Evolutionary conservation across 768 basidiomycete species (phyloP), one percentile per base, ranked within the genome.

Genomic region (Kwoniella europaea): DNA sequence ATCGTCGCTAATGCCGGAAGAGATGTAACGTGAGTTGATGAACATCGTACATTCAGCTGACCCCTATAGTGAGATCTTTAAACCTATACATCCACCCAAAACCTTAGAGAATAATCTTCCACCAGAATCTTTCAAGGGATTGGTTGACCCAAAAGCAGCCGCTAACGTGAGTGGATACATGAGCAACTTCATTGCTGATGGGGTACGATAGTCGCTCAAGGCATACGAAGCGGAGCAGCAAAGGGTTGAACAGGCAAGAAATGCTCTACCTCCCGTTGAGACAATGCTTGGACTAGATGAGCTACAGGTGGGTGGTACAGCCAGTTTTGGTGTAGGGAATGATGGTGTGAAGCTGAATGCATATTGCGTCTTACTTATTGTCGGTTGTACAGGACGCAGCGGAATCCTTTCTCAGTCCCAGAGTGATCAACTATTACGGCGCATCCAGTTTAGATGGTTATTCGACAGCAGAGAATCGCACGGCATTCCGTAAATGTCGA

Each of bases 211-310:
- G 72, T 63, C 65, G 15, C 66, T 53, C n/a, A 46, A 56, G 46
- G 65, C 70, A 20, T 71, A 71, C 56, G 72, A 71, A 16, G 79
- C 73, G 12, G 82, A 83, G 56, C 42, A 71, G 63, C 52, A 67
- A 44, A 59, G 74, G 46, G 60, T 81, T 0, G 65, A 71, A 43
- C 62, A 35, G 9, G 80, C 69, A 3, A 58, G 80, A 56, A 73
- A 64, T 10, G 72, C 75, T 12, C 55, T 83, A 59, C 72, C 79
- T 7, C 68, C 76, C 3, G 79, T 79, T 1, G 80, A 83, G 67
- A 81, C 74, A 1, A 74, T 83, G 4, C 71, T 83, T 16, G 75
- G 76, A 0, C 43, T 83, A 3, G 78, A 81, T n/a, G 82, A 83
- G 63, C 61, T 83, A 22, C 68, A 82, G 73, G 82, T 82, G 61